Base-by-base conservation (phyloP, 768 basidiomycete genomes). In the Trametopsis cervina region DNA sequence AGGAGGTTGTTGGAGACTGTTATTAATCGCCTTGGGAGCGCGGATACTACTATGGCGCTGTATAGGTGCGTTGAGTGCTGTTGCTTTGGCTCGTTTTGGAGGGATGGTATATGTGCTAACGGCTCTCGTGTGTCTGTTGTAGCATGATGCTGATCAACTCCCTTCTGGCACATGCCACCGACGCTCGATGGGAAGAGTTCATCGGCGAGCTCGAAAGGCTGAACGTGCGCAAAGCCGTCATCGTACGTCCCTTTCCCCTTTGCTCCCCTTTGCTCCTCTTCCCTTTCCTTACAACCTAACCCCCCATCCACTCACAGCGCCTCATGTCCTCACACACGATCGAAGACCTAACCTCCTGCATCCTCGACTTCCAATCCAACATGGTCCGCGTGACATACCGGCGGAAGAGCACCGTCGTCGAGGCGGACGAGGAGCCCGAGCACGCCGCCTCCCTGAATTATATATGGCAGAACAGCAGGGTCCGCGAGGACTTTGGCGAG, bases 121-220 rank as follows among this genome's bases (percentile, higher is more conserved):
- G 20, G 4, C 20, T 24, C 42, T 33, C 47, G 25, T 35, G 29
- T 13, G n/a, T 53, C n/a, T n/a, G n/a, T n/a, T n/a, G 38, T 55
- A 90, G 89, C 53, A 82, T 95, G 80, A 89, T 87, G 81, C 69
- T 95, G 56, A 87, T 95, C 57, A 92, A 93, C 60, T 88, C 89
- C 6, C 70, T 94, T 9, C 62, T 94, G 48, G 75, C 83, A 6
- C 84, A 90, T 57, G 87, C 81, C n/a, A 83, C 74, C 40, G 88
- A 91, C 58, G 65, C 67, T 1, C 74, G 80, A 50, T 92, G 89
- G 85, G 81, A 86, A 42, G 81, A 85, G 53, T 87, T 93, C 60
- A 81, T 85, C 42, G 66, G 71, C 20, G 81, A 87, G 46, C 66
- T 92, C 5, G 89, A 93, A 57, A 72, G 75, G 40, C 61, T 92